Conservation (phyloP, 2,329 filamentous ascomycete genomes). For the Aspergillus uvarum region DNA sequence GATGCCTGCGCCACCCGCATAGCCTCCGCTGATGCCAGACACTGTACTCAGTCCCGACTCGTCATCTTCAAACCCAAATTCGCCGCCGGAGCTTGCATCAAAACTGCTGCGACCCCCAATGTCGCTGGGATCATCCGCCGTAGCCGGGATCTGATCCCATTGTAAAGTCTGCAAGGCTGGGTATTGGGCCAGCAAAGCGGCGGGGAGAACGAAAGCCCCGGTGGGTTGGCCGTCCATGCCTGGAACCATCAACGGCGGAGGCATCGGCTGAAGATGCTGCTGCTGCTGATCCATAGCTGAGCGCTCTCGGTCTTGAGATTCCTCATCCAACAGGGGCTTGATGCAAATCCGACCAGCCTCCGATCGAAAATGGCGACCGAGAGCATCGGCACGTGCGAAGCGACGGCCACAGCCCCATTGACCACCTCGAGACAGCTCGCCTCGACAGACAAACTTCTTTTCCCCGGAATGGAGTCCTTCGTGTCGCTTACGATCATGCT, state of each 20-base stretch:
- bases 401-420: constrained; percentile 91
- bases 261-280: constrained; percentile 60
- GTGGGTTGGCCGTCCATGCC: constrained; percentile 57
- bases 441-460: constrained; percentile 97
- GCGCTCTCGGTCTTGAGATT: constrained; percentile 78
- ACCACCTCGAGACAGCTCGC: constrained; percentile 76
- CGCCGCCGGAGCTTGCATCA: constrained; percentile 46
- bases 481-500: constrained; percentile 95
- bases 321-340: constrained; percentile 93
- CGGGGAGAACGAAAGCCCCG: constrained; percentile 72
- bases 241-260: constrained; percentile 61
- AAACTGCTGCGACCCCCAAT: constrained; percentile 65
- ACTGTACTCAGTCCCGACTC: constrained; percentile 38
- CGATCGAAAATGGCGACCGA: constrained; percentile 91
- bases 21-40: constrained; percentile 37
- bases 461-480: constrained; percentile 95
- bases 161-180: constrained; percentile 88
- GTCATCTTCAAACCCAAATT: constrained; percentile 46
- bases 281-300: constrained; percentile 71
- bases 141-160: constrained; percentile 72
- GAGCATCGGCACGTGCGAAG: constrained; percentile 91
- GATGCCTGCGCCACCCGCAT: constrained; percentile 34
- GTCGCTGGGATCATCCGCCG: constrained; percentile 56
- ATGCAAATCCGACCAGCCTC: constrained; percentile 96
- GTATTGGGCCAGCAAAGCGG: constrained; percentile 85